A percentile compares a stretch with the other conserved stretches of the same genome.
phyloP scores from a whole-genome alignment of 2,329 filamentous ascomycete species.

The Fusarium guadeloupense region DNA sequence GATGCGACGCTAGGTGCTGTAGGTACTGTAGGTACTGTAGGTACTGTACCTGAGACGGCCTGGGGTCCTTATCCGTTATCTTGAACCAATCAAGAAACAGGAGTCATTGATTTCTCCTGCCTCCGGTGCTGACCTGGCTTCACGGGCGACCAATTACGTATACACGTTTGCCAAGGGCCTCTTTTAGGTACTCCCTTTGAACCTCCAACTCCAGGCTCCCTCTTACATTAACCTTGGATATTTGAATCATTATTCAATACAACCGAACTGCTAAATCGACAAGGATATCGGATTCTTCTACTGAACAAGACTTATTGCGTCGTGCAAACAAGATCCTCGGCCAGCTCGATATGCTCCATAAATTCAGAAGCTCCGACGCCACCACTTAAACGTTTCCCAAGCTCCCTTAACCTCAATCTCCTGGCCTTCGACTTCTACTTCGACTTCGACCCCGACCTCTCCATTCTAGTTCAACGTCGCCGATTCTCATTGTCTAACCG shows the following conservation, averaged over 20 bases:
- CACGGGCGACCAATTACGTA: slow-evolving; percentile 43
- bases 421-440: slow-evolving; percentile 8
- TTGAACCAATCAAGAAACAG: slow-evolving; percentile 19
- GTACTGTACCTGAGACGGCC: slow-evolving; percentile 17
- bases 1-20: slow-evolving; percentile 23
- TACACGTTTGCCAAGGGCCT: slow-evolving; percentile 21
- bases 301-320: neutral
- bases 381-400: slow-evolving; percentile 32
- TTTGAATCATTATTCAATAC: neutral
- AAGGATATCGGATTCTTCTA: neutral
- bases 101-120: slow-evolving; percentile 16
- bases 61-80: slow-evolving; percentile 37
- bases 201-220: slow-evolving; percentile 25
- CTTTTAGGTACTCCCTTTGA: neutral
- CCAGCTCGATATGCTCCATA: slow-evolving; percentile 35
- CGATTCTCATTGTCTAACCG: slow-evolving; percentile 1
- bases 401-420: slow-evolving; percentile 19
- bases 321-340: slow-evolving; percentile 13
- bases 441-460: no score
- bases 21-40: no score
- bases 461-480: slow-evolving; percentile 14
- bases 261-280: neutral
- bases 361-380: slow-evolving; percentile 32
- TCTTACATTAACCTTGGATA: slow-evolving; percentile 9
- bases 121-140: slow-evolving; percentile 41